Conservation (phyloP, 1,284 basidiomycete genomes). For the Boletellus deceptivus region DNA sequence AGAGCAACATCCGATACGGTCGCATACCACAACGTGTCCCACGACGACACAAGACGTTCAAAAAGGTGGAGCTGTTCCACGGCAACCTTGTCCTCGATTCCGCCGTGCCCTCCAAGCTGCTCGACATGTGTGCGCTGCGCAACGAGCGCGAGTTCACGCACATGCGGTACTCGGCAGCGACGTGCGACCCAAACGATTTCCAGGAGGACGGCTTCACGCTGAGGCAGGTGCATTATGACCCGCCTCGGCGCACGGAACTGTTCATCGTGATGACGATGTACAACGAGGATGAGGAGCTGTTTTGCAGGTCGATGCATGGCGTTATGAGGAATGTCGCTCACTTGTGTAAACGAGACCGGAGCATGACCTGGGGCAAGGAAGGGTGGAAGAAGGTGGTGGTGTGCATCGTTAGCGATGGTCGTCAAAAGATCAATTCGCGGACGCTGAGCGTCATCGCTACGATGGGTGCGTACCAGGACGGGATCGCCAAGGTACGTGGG, state of each 20-base stretch:
- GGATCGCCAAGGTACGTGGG: constrained; percentile 76
- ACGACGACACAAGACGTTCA: constrained; percentile 86
- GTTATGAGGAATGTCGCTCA: constrained; percentile 88
- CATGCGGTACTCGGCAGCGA: constrained; percentile 93
- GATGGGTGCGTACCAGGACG: constrained; percentile 85
- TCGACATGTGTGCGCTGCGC: constrained; percentile 73
- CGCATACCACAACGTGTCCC: constrained; percentile 84
- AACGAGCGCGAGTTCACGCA: constrained; percentile 90
- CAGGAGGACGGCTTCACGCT: constrained; percentile 77
- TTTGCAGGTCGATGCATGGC: constrained; percentile 89
- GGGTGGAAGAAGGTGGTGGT: constrained; percentile 92
- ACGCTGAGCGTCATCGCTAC: constrained; percentile 85
- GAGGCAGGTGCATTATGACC: constrained; percentile 80
- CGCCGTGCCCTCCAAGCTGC: constrained; percentile 80
- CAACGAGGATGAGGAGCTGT: constrained; percentile 74
- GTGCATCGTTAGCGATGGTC: constrained; percentile 53
- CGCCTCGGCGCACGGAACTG: constrained; percentile 80
- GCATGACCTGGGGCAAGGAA: constrained; percentile 93
- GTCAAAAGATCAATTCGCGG: constrained; percentile 82
- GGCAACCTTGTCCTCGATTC: constrained; percentile 90
- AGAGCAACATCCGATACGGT: constrained; percentile 74
- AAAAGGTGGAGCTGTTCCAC: constrained; percentile 85
- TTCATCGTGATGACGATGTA: constrained; percentile 85
- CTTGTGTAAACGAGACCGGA: constrained; percentile 77
- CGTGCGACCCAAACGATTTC: constrained; percentile 91